Percentiles rank a stretch among this genome's conserved stretches.
Evolutionary conservation across 1,139 yeast genomes (phyloP).

Genomic region (Sugiyamaella pinicola): DNA sequence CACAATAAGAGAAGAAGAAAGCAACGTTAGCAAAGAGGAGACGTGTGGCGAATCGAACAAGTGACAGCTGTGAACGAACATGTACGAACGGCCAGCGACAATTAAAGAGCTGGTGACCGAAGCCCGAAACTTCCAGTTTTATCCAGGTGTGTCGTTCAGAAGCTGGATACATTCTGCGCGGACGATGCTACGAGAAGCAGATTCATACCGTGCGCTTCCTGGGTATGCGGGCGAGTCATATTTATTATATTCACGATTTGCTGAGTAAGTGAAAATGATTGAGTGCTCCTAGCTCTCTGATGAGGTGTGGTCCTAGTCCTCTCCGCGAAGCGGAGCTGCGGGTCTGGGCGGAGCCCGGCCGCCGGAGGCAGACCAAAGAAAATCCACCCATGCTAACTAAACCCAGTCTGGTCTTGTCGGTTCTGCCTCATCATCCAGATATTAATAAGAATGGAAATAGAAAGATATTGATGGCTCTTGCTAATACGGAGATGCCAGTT

Average conservation of each 20-base stretch:
- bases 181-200: constrained; percentile 49
- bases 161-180: constrained; percentile 52
- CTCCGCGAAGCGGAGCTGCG: too few species aligned
- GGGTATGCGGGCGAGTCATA: constrained; percentile 49
- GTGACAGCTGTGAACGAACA: background rate
- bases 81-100: constrained; percentile 27
- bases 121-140: constrained; percentile 51
- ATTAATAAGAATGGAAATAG: constrained; percentile 36
- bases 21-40: background rate
- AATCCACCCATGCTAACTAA: background rate
- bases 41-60: background rate
- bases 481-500: constrained; percentile 34
- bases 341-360: background rate
- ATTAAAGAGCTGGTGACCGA: constrained; percentile 44
- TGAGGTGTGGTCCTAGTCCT: background rate
- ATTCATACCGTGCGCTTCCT: constrained; percentile 46
- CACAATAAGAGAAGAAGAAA: too few species aligned
- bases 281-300: background rate
- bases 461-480: constrained; percentile 32
- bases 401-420: constrained; percentile 47
- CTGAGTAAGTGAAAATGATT: constrained; percentile 41
- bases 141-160: constrained; percentile 46
- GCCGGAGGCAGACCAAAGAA: too few species aligned
- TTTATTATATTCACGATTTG: constrained; percentile 51
- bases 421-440: constrained; percentile 50